Percentiles rank a stretch among this genome's conserved stretches.
phyloP scores from a whole-genome alignment of 2,329 filamentous ascomycete genomes.

The Pestalotiopsis sp. region DNA sequence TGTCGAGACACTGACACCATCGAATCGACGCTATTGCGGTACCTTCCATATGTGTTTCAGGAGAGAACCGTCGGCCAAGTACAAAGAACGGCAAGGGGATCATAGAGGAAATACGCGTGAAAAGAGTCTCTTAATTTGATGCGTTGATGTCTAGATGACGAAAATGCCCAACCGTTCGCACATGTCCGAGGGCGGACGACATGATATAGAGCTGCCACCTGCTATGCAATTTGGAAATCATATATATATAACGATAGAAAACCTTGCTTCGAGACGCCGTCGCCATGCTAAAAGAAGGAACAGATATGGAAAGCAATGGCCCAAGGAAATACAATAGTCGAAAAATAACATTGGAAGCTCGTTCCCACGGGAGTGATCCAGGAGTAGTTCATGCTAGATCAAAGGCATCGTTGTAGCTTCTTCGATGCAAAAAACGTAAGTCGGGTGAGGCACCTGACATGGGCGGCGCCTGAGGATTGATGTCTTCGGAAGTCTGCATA shows the following conservation, averaged over 20 bases:
- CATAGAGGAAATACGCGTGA: too few relatives aligned
- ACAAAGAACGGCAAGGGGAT: too few relatives aligned
- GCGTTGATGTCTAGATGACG: too few relatives aligned
- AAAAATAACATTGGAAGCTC: background rate
- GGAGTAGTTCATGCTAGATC: background rate
- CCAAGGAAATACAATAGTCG: background rate
- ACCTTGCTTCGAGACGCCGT: constrained; percentile 7
- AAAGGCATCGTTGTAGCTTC: constrained; percentile 3
- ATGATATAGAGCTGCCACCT: background rate
- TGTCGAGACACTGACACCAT: too few relatives aligned
- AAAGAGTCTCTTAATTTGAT: too few relatives aligned
- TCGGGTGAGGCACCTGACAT: background rate
- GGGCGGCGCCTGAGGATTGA: background rate
- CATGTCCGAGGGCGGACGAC: background rate
- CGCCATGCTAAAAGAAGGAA: constrained; percentile 10
- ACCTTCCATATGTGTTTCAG: too few relatives aligned
- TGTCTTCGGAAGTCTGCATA: constrained; percentile 5
- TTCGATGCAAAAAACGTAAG: constrained; percentile 5
- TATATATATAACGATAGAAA: background rate
- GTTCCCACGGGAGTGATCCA: background rate
- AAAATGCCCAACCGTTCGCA: background rate
- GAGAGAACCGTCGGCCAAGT: too few relatives aligned
- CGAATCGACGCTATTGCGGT: too few relatives aligned
- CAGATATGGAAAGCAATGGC: background rate
- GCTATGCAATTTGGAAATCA: background rate